Conservation (phyloP, 73 alveolate species). For the Loxodes magnus region DNA sequence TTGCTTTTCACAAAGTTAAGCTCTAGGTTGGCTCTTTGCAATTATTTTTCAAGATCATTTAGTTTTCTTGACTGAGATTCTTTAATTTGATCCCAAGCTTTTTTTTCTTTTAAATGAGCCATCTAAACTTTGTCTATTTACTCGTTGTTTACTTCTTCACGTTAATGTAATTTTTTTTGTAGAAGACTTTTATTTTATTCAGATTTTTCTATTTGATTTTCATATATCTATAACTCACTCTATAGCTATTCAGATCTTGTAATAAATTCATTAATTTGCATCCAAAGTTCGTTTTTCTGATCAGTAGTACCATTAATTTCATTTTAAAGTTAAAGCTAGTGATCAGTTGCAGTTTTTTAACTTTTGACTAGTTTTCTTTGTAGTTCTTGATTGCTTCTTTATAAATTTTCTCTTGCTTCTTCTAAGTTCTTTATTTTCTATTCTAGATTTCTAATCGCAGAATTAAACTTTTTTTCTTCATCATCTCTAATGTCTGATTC, state of each 20-base stretch:
- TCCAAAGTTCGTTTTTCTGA: not conserved
- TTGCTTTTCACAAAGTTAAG: too few species aligned
- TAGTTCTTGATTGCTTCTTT: not conserved
- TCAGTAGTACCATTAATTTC: not conserved
- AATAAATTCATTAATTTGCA: not conserved
- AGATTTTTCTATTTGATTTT: not conserved
- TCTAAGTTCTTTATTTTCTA: not conserved
- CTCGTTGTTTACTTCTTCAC: constrained; percentile 1
- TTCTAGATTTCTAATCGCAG: constrained; percentile 1
- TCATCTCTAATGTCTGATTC: constrained; percentile 14
- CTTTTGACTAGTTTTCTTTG: not conserved
- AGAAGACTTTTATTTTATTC: not conserved
- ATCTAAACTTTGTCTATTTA: not conserved
- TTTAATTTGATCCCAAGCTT: not conserved
- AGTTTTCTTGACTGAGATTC: not conserved
- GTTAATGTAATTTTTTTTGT: not conserved
- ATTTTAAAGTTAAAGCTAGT: not conserved
- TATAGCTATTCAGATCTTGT: not conserved
- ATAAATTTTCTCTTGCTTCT: constrained; percentile 7
- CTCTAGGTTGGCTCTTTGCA: not conserved
- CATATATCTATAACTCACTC: not conserved
- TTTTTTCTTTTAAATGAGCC: not conserved
- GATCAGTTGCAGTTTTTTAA: not conserved
- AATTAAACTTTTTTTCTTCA: constrained; percentile 5
- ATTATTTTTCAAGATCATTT: not conserved